These are phyloP conservation scores for Mycena leptocephala DNA, from an alignment of 768 basidiomycete species.

Conservation along the genomic window DNA sequence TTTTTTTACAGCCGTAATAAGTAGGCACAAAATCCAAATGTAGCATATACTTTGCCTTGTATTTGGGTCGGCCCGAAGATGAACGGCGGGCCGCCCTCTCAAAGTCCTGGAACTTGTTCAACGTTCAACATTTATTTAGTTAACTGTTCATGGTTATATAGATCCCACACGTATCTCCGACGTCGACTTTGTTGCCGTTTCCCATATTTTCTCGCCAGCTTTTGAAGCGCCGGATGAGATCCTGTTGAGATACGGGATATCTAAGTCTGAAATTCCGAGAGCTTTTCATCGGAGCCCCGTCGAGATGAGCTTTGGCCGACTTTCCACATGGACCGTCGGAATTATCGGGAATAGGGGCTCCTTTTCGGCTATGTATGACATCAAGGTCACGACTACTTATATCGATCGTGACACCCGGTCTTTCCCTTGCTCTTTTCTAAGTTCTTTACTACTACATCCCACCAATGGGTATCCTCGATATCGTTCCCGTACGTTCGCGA, in stretches of 20 bases:
- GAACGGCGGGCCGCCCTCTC: too few species aligned
- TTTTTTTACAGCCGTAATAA: neutral
- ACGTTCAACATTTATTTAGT: too few species aligned
- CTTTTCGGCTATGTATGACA: neutral
- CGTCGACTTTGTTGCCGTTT: too few species aligned
- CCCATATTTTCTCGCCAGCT: too few species aligned
- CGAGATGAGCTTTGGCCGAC: too few species aligned
- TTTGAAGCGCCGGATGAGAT: too few species aligned
- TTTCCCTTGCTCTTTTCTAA: conserved; percentile 24
- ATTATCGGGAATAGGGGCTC: neutral
- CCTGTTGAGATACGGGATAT: too few species aligned
- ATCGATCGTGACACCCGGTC: conserved; percentile 25
- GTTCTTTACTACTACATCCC: conserved; percentile 4
- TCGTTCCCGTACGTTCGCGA: conserved; percentile 79
- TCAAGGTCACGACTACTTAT: neutral
- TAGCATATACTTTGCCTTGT: conserved; percentile 2
- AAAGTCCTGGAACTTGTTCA: too few species aligned
- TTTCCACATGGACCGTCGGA: neutral
- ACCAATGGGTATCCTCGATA: conserved; percentile 86
- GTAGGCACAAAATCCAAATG: neutral
- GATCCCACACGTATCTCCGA: neutral
- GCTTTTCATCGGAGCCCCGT: neutral
- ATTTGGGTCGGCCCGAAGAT: too few species aligned
- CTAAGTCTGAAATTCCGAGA: too few species aligned
- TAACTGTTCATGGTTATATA: neutral